A percentile compares a stretch with the other conserved stretches of the same genome.
These are phyloP conservation scores for Pythium inflatum DNA, from an alignment of 352 stramenopile genomes.

Conservation along the genomic window DNA sequence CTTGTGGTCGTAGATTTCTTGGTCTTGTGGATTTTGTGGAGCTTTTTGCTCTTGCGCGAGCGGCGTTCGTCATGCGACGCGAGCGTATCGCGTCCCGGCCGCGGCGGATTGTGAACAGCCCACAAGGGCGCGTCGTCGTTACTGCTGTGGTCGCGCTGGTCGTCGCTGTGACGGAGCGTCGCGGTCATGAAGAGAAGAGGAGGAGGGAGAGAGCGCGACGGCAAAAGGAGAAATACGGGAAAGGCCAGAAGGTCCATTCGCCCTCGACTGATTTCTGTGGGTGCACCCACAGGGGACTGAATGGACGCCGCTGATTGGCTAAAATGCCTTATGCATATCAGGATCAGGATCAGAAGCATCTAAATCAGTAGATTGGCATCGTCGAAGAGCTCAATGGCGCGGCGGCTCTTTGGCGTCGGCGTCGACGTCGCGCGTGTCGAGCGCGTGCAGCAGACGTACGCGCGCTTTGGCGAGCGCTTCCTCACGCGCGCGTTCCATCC, in stretches of 20 bases:
- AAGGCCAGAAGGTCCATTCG: background rate
- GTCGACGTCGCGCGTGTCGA: constrained; percentile 70
- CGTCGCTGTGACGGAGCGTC: background rate
- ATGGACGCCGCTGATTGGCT: constrained; percentile 10
- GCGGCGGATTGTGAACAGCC: constrained; percentile 3
- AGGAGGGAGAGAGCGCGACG: too few species aligned
- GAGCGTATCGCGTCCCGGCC: constrained; percentile 3
- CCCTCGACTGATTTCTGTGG: constrained; percentile 21
- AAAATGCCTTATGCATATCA: background rate
- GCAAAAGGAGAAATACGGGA: background rate
- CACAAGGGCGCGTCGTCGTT: background rate
- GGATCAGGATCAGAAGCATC: background rate
- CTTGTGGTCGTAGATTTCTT: background rate
- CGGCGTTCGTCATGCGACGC: background rate
- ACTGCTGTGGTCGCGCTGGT: background rate
- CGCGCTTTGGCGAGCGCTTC: constrained; percentile 67
- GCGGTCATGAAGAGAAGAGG: background rate
- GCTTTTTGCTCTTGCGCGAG: background rate
- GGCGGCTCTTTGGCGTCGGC: constrained; percentile 64
- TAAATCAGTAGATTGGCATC: background rate
- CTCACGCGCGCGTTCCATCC: constrained; percentile 65
- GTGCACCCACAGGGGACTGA: background rate
- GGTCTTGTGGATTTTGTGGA: background rate
- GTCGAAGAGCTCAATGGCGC: constrained; percentile 13
- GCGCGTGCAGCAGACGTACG: constrained; percentile 57